Conservation (phyloP, 768 basidiomycete species). For the Amyloporia xantha region DNA sequence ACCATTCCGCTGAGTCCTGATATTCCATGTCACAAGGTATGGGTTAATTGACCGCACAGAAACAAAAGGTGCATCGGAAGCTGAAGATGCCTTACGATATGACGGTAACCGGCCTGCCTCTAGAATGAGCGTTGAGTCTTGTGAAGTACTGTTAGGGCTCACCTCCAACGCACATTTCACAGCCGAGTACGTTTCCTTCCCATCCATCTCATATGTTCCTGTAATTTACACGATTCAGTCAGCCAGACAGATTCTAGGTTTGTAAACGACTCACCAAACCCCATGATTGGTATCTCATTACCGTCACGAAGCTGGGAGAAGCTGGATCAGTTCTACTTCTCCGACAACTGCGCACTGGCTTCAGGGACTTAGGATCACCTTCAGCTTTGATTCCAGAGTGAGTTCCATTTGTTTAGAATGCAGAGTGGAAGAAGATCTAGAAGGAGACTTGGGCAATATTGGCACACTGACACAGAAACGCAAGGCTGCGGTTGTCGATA, state of each 20-base stretch:
- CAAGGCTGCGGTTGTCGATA: too few species aligned
- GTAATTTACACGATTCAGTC: slow-evolving; percentile 1
- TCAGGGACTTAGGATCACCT: slow-evolving; percentile 12
- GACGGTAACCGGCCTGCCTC: slow-evolving; percentile 53
- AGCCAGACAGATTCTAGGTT: too few species aligned
- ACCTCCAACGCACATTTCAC: slow-evolving; percentile 61
- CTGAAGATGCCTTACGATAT: slow-evolving; percentile 38
- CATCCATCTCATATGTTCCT: slow-evolving; percentile 62
- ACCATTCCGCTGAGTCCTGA: slow-evolving; percentile 45
- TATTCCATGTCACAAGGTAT: not conserved
- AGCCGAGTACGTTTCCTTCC: slow-evolving; percentile 46
- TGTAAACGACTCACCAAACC: slow-evolving; percentile 38
- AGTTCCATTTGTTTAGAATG: too few species aligned
- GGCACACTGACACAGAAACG: too few species aligned
- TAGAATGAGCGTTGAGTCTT: slow-evolving; percentile 8
- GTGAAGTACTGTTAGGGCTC: slow-evolving; percentile 10
- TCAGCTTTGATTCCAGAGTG: slow-evolving; percentile 20
- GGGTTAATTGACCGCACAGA: not conserved
- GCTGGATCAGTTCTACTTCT: not conserved
- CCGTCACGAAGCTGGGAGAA: slow-evolving; percentile 41
- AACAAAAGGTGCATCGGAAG: not conserved
- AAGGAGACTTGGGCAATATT: too few species aligned
- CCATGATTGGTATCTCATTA: slow-evolving; percentile 48
- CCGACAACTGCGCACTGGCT: not conserved
- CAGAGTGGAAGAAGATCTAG: too few species aligned